Conservation (phyloP, 306 rosid species). For the Cyamopsis tetragonoloba region DNA sequence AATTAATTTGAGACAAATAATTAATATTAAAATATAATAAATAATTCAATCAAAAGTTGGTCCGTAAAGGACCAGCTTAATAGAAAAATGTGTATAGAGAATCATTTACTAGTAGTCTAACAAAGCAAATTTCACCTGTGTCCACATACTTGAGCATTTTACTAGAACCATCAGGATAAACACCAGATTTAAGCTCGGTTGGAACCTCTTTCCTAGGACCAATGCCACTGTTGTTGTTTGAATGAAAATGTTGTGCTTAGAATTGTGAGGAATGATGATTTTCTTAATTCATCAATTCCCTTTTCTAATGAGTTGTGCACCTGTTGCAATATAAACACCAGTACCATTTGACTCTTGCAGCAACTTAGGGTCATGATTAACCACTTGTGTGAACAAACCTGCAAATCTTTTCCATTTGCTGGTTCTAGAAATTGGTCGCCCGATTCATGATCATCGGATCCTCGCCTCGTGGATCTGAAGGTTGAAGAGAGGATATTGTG, state of each 20-base stretch:
- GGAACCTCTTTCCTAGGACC: slow-evolving; percentile 54
- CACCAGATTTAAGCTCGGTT: slow-evolving; percentile 61
- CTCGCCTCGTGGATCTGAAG: slow-evolving; percentile 47
- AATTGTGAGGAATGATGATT: slow-evolving; percentile 60
- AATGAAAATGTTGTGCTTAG: slow-evolving; percentile 75
- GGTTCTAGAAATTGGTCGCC: slow-evolving; percentile 55
- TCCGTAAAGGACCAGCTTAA: too few species aligned
- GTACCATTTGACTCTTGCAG: slow-evolving; percentile 45
- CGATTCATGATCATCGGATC: slow-evolving; percentile 54
- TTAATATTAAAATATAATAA: too few species aligned
- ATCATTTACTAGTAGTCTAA: slow-evolving; percentile 51
- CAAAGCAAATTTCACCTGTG: slow-evolving; percentile 79
- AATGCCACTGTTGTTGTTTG: slow-evolving; percentile 48
- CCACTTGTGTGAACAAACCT: slow-evolving; percentile 62
- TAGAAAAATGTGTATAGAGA: too few species aligned
- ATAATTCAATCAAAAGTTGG: too few species aligned
- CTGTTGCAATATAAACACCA: slow-evolving; percentile 74
- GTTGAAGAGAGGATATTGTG: slow-evolving; percentile 41
- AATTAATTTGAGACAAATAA: too few species aligned
- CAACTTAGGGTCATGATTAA: slow-evolving; percentile 72
- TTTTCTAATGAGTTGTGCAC: slow-evolving; percentile 70
- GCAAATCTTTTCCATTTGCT: slow-evolving; percentile 70
- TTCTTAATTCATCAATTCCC: slow-evolving; percentile 62
- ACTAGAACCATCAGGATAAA: slow-evolving; percentile 61
- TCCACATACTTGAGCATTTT: slow-evolving; percentile 70